phyloP scores from a whole-genome alignment of 2,329 filamentous ascomycete genomes.

The Rhynchosporium agropyri region DNA sequence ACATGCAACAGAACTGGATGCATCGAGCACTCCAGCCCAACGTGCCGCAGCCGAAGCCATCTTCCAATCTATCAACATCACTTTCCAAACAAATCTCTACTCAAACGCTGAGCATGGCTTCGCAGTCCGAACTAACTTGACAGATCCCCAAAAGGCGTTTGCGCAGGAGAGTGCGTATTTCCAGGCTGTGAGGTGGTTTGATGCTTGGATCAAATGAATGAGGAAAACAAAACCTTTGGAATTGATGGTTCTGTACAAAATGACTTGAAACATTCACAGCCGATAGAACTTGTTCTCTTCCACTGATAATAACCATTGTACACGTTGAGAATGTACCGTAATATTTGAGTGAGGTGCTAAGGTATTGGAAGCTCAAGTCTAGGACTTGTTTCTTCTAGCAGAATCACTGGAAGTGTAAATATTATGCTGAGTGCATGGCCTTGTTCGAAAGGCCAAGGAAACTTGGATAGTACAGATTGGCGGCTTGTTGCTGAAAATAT shows the following conservation, averaged over 20 bases:
- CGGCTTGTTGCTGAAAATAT: too few species aligned
- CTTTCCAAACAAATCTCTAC: conserved; percentile 73
- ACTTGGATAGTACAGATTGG: too few species aligned
- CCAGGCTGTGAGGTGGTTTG: conserved; percentile 76
- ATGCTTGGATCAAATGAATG: conserved; percentile 27
- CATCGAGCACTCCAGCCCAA: conserved; percentile 24
- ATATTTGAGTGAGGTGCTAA: too few species aligned
- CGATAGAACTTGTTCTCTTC: too few species aligned
- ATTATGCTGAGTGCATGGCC: too few species aligned
- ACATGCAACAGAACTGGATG: conserved; percentile 47
- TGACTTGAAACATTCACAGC: neutral
- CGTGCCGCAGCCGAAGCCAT: conserved; percentile 52
- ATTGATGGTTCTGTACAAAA: neutral
- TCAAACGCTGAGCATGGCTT: conserved; percentile 73
- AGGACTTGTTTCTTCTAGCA: too few species aligned
- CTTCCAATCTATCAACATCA: conserved; percentile 52
- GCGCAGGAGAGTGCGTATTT: conserved; percentile 79
- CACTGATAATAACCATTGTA: too few species aligned
- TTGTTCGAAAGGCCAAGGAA: too few species aligned
- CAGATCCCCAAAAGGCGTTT: conserved; percentile 57
- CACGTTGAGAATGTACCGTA: too few species aligned
- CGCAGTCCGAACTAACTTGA: conserved; percentile 65
- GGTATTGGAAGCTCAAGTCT: too few species aligned
- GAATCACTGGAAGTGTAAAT: too few species aligned
- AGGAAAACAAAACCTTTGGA: too few species aligned